Base-by-base conservation (phyloP, 2,329 filamentous ascomycete genomes). In the Bipolaris cookei region DNA sequence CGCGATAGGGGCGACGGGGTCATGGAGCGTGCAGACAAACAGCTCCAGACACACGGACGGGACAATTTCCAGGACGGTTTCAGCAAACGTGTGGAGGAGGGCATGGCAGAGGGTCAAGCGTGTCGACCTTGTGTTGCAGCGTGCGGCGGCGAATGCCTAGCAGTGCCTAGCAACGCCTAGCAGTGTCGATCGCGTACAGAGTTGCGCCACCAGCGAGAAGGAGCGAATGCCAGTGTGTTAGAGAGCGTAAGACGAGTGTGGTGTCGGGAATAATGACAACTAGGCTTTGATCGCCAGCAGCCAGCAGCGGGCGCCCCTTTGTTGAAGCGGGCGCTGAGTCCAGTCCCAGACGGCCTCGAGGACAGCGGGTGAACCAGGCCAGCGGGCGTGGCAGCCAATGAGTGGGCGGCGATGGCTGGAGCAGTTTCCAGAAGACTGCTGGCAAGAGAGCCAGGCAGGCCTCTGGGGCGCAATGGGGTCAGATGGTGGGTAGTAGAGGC, bases 171-270 rank as follows among this genome's bases (percentile, higher is more conserved):
- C 5, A 4, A 14, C 3, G 35, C 8, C 41, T 45, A 56, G 37
- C 23, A 45, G 43, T 41, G 52, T 20, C 38, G 47, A 56, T 39
- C 38, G 16, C 43, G 30, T 23, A 53, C 20, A 30, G 41, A 41
- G 46, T 51, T 56, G 48, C 51, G 53, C 57, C 44, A 56, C 46
- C 48, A 45, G 56, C 20, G 39, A 11, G 47, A 43, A 18, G 25
- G 30, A 14, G 14, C 14, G 34, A 16, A 13, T 16, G 34, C 34
- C n/a, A 28, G 13, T 8, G 34, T 37, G 34, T 18, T 14, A 16
- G 34, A 28, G 25, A 28, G 25, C 7, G 25, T 28, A 28, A 28
- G 25, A 28, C 6, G 34, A 3, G 34, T 37, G 13, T 41, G 38
- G 38, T 8, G 38, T 41, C 38, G 38, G 54, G 48, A 44, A 53